Evolutionary conservation across 345 rosid genomes (phyloP), one percentile per base, ranked within the genome.

Genomic region (Gossypium stocksii): DNA sequence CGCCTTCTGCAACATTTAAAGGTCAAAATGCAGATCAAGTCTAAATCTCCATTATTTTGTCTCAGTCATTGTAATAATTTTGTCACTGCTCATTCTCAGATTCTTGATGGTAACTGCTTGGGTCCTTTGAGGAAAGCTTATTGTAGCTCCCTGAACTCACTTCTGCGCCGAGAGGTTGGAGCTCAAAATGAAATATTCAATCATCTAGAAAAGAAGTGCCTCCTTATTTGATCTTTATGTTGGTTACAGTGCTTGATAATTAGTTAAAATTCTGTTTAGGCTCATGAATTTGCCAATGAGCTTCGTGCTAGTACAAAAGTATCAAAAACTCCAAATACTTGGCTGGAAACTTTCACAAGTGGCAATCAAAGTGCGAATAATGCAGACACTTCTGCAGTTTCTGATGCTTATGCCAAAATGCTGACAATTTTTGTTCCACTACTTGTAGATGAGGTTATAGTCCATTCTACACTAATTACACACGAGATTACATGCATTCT

Each of bases 301-400:
- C 99, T 96, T 82, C 99, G 99, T 86, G 97, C 98, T 76, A 89
- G 99, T 79, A 93, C 98, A 74, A 96, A 96, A 85, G 97, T 97
- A 75, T 88, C 99, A 70, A 88, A 92, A 78, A 89, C 90, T 82
- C 97, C 99, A 76, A 85, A 93, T 52, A 92, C 90, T 71, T 96
- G 98, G 98, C 93, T 96, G 80, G 98, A 96, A 87, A 97, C 91
- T 79, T 82, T 97, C 65, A 58, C 97, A 0, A 97, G 95, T 66
- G 90, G 94, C 75, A 81, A 83, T 84, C 99, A 95, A 70, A 87
- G 81, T 89, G 84, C 79, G 71, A 82, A 85, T 60, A 78, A 75
- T 80, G 74, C 90, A 34, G 99, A 96, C 77, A 93, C 99, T 69
- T 88, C 97, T 74, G 87, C 93, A 70, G 98, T 93, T 66, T 91